These are phyloP conservation scores for Verticillium nonalfalfae DNA, from an alignment of 2,329 filamentous ascomycete species.

Conservation along the genomic window DNA sequence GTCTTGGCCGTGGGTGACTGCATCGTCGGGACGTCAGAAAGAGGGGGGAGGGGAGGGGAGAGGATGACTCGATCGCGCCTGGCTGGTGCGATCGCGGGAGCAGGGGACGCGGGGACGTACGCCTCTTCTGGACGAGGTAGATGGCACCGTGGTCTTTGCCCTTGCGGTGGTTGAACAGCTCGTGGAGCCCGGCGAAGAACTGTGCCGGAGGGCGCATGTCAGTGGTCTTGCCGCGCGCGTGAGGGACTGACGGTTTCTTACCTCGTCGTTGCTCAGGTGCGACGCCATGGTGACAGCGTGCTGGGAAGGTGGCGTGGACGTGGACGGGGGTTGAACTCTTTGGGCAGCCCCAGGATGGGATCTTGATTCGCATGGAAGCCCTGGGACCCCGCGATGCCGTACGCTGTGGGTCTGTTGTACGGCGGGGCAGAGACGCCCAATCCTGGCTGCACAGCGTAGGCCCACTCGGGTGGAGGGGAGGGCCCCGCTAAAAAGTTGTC, in stretches of 20 bases:
- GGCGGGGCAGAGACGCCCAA: not conserved
- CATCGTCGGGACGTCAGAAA: not conserved
- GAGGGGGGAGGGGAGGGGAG: no score
- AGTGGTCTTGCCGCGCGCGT: not conserved
- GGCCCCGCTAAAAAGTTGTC: not conserved
- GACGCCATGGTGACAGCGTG: conserved; percentile 23
- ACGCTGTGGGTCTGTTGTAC: not conserved
- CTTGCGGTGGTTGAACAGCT: conserved; percentile 62
- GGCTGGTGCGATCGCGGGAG: no score
- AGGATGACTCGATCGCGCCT: no score
- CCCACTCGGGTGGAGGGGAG: not conserved
- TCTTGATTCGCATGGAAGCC: not conserved
- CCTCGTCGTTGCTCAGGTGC: conserved; percentile 57
- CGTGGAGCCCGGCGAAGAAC: conserved; percentile 67
- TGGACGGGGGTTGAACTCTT: not conserved
- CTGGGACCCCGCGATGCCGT: not conserved
- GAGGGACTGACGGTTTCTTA: conserved; percentile 18
- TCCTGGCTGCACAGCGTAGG: not conserved
- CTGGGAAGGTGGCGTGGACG: not conserved
- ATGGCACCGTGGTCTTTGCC: conserved; percentile 67
- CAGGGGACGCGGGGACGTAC: conserved; percentile 34
- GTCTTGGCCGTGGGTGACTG: conserved; percentile 39
- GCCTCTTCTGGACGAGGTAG: conserved; percentile 69
- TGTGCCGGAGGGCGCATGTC: conserved; percentile 25
- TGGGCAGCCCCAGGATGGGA: not conserved